These are phyloP conservation scores for Dentipellis sp. DNA, from an alignment of 768 basidiomycete species.

Conservation along the genomic window DNA sequence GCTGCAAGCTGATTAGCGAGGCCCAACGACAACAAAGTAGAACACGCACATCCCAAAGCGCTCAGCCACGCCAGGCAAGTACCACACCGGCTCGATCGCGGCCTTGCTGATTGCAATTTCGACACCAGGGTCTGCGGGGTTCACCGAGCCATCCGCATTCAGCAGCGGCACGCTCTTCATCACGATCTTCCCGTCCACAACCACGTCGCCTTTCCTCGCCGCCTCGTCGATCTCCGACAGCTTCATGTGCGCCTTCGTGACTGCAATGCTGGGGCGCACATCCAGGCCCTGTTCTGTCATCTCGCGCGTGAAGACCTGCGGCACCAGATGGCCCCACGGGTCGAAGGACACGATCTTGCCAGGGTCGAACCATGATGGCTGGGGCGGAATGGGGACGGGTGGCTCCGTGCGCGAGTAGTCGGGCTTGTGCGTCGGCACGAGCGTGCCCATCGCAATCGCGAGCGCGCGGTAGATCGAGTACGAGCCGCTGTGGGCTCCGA, in stretches of 20 bases:
- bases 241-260: slow-evolving; percentile 92
- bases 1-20: slow-evolving; percentile 26
- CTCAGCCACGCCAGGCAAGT: slow-evolving; percentile 85
- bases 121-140: slow-evolving; percentile 59
- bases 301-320: slow-evolving; percentile 51
- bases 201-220: slow-evolving; percentile 60
- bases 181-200: slow-evolving; percentile 78
- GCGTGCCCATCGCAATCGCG: slow-evolving; percentile 82
- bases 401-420: slow-evolving; percentile 81
- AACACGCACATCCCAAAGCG: slow-evolving; percentile 80
- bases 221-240: slow-evolving; percentile 86
- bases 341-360: slow-evolving; percentile 87
- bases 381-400: slow-evolving; percentile 67
- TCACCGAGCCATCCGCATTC: slow-evolving; percentile 55
- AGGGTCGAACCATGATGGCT: slow-evolving; percentile 69
- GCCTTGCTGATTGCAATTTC: slow-evolving; percentile 89
- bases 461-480: slow-evolving; percentile 95
- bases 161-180: slow-evolving; percentile 52
- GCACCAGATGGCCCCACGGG: slow-evolving; percentile 87
- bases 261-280: slow-evolving; percentile 84
- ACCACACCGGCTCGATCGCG: slow-evolving; percentile 96
- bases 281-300: slow-evolving; percentile 70
- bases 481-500: slow-evolving; percentile 89
- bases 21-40: neutral
- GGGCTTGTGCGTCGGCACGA: slow-evolving; percentile 72